Evolutionary conservation across 2,329 filamentous ascomycete species (phyloP).

Genomic region (Didymella pinodella): DNA sequence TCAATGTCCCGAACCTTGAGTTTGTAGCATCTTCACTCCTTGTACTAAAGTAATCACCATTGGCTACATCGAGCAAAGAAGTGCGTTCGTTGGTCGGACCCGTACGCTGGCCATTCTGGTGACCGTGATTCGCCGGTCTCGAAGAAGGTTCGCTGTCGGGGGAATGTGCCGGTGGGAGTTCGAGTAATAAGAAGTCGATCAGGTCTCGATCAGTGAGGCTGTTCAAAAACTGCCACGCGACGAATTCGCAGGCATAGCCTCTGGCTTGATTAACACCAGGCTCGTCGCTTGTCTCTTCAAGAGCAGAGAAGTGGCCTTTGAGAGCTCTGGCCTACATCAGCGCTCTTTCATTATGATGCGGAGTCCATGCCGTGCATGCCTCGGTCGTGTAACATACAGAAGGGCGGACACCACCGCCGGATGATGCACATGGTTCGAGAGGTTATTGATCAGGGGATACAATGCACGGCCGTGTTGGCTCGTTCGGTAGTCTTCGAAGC

Average conservation of each 20-base stretch:
- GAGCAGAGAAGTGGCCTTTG: conserved; percentile 74
- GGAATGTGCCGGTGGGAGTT: conserved; percentile 62
- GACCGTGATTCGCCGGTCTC: conserved; percentile 5
- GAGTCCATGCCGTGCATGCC: background rate
- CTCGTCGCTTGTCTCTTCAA: conserved; percentile 65
- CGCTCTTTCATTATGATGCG: background rate
- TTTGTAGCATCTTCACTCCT: conserved; percentile 41
- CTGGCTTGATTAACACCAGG: conserved; percentile 72
- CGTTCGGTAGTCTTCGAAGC: conserved; percentile 76
- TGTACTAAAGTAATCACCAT: conserved; percentile 36
- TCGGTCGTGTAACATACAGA: conserved; percentile 62
- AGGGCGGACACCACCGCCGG: conserved; percentile 75
- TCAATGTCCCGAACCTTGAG: conserved; percentile 66
- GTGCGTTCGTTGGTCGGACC: conserved; percentile 31
- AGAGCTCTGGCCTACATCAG: conserved; percentile 64
- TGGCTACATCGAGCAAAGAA: conserved; percentile 34
- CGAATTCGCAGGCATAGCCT: conserved; percentile 79
- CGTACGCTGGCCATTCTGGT: conserved; percentile 26
- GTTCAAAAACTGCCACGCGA: conserved; percentile 79
- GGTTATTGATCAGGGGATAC: conserved; percentile 70
- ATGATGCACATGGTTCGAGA: conserved; percentile 70
- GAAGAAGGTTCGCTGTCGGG: conserved; percentile 26
- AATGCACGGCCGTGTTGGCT: conserved; percentile 66
- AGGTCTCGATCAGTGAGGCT: conserved; percentile 75
- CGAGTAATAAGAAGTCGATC: conserved; percentile 76